Conservation (phyloP, 2,329 filamentous ascomycete genomes). For the Rhinocladiella similis region DNA sequence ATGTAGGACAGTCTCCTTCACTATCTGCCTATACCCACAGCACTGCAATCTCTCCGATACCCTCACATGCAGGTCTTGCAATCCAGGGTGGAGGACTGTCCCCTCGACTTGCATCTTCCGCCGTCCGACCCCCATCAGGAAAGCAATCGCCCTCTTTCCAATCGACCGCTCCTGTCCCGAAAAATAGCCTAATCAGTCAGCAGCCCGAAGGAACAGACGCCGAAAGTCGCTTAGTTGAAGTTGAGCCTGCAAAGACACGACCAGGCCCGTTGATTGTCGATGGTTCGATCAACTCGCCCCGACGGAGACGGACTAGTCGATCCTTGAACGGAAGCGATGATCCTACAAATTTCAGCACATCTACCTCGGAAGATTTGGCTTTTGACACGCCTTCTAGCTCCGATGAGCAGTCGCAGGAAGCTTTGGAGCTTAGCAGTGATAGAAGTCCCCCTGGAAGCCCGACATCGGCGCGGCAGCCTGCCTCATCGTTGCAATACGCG, state of each 20-base stretch:
- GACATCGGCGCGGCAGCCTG: not conserved
- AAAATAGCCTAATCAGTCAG: not conserved
- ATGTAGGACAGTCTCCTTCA: constrained; percentile 45
- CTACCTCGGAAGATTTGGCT: constrained; percentile 40
- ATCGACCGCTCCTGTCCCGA: not conserved
- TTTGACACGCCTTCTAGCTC: constrained; percentile 33
- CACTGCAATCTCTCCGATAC: constrained; percentile 39
- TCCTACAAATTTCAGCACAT: constrained; percentile 41
- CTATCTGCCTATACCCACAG: constrained; percentile 42
- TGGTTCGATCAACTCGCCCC: constrained; percentile 38
- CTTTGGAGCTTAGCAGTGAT: constrained; percentile 10
- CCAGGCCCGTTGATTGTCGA: constrained; percentile 48
- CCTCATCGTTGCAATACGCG: not conserved
- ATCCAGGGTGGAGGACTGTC: constrained; percentile 40
- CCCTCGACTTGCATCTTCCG: constrained; percentile 30
- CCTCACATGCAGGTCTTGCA: constrained; percentile 40
- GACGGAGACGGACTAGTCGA: constrained; percentile 35
- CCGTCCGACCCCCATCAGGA: constrained; percentile 9
- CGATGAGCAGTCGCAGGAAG: constrained; percentile 31
- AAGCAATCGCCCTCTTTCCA: constrained; percentile 13
- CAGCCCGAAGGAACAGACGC: constrained; percentile 1
- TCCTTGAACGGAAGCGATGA: constrained; percentile 36
- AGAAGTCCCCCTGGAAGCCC: constrained; percentile 14
- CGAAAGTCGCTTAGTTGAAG: not conserved
- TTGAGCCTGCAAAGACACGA: constrained; percentile 31